Percentiles rank a stretch among this genome's conserved stretches.
Conservation (phyloP, 2,329 filamentous ascomycete genomes). For the Monosporascus sp. region DNA sequence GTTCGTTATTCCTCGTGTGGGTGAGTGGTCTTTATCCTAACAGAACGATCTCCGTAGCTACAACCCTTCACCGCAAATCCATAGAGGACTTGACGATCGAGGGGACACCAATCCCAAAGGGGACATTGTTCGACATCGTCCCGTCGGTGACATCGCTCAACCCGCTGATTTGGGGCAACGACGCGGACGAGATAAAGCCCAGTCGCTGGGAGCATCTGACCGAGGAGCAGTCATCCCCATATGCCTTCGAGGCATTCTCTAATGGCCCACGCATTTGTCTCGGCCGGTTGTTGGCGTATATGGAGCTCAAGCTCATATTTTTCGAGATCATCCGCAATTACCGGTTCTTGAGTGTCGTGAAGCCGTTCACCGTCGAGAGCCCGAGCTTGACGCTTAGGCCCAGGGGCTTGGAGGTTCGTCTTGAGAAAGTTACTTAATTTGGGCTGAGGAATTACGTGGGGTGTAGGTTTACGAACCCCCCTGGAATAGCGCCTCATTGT, state of each 20-base stretch:
- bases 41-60: conserved; percentile 1
- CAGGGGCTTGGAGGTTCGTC: conserved; percentile 1
- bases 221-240: conserved; percentile 20
- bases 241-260: conserved; percentile 22
- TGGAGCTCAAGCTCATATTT: conserved; percentile 11
- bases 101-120: conserved; percentile 28
- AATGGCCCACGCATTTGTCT: conserved; percentile 5
- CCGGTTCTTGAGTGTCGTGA: conserved; percentile 2
- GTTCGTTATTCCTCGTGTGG: not conserved
- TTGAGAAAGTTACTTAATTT: conserved; percentile 1
- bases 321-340: conserved; percentile 6
- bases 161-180: conserved; percentile 31
- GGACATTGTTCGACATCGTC: conserved; percentile 29
- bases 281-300: conserved; percentile 5
- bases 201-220: conserved; percentile 29
- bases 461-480: too few relatives aligned
- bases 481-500: too few relatives aligned
- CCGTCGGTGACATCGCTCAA: conserved; percentile 29
- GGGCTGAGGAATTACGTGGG: too few relatives aligned
- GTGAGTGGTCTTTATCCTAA: conserved; percentile 3
- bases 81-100: conserved; percentile 25
- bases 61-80: conserved; percentile 24
- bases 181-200: conserved; percentile 31
- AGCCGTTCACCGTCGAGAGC: conserved; percentile 1
- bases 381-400: conserved; percentile 5